Evolutionary conservation across 2,329 filamentous ascomycete genomes (phyloP).

Genomic region (Clonostachys sp.): DNA sequence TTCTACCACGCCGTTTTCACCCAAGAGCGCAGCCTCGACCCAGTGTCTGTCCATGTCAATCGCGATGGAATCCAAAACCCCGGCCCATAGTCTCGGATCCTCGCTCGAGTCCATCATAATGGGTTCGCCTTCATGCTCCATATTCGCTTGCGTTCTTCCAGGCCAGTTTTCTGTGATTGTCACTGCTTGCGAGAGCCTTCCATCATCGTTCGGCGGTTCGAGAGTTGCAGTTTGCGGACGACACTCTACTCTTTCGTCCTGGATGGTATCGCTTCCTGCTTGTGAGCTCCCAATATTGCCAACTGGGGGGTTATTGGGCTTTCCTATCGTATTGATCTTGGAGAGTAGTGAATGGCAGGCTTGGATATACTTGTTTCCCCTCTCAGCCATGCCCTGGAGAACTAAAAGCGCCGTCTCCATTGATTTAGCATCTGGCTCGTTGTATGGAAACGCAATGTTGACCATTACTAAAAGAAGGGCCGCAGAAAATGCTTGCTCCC

Average conservation of each 20-base stretch:
- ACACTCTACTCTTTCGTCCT: background rate
- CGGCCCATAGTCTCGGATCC: background rate
- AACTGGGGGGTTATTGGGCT: background rate
- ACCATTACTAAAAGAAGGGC: constrained; percentile 50
- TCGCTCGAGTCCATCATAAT: background rate
- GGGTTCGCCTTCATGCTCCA: background rate
- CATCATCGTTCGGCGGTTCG: background rate
- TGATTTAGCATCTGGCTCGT: constrained; percentile 29
- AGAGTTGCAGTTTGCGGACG: too few species aligned
- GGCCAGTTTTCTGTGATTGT: too few species aligned
- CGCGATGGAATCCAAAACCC: background rate
- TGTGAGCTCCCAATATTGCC: background rate
- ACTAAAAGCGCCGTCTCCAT: constrained; percentile 42
- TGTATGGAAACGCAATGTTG: constrained; percentile 44
- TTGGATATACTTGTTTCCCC: constrained; percentile 43
- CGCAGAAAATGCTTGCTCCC: constrained; percentile 50
- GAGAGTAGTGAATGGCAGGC: background rate
- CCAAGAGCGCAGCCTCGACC: background rate
- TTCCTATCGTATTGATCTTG: background rate
- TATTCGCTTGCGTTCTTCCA: background rate
- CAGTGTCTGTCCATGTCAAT: background rate
- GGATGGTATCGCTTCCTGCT: background rate
- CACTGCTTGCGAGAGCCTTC: too few species aligned
- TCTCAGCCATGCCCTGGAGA: constrained; percentile 43
- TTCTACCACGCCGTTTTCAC: too few species aligned